Evolutionary conservation across 768 basidiomycete species (phyloP).

Genomic region (Auricularia heimuer): DNA sequence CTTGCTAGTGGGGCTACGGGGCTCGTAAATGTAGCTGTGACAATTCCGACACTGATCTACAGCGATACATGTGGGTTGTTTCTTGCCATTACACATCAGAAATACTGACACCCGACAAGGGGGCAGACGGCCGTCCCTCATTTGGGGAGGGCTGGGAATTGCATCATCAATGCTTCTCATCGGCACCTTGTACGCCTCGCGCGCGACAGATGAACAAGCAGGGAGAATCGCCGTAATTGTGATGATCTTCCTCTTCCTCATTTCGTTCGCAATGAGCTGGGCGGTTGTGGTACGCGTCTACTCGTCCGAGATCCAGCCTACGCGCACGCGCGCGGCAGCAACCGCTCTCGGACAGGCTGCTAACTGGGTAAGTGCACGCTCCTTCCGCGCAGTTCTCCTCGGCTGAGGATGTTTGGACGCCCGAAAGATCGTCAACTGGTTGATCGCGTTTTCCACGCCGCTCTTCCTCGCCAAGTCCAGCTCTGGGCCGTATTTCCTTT

Average conservation of each 20-base stretch:
- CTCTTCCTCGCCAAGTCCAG: conserved; percentile 35
- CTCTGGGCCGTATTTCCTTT: conserved; percentile 40
- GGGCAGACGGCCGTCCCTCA: conserved; percentile 29
- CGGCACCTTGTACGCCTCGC: conserved; percentile 33
- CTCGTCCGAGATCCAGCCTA: conserved; percentile 39
- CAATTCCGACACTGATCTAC: conserved; percentile 28
- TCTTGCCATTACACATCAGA: neutral
- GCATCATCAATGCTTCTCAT: conserved; percentile 31
- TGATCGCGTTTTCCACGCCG: conserved; percentile 36
- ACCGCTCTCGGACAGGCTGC: conserved; percentile 31
- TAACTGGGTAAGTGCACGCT: conserved; percentile 28
- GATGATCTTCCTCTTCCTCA: conserved; percentile 38
- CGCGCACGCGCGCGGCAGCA: conserved; percentile 33
- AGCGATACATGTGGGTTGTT: conserved; percentile 29
- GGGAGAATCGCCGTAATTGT: conserved; percentile 34
- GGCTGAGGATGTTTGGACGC: conserved; percentile 9
- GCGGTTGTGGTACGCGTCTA: conserved; percentile 33
- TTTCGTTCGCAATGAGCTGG: conserved; percentile 35
- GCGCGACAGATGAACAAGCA: conserved; percentile 19
- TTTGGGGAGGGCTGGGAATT: conserved; percentile 34
- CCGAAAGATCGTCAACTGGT: conserved; percentile 30
- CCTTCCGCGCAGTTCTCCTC: neutral
- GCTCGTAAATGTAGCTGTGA: conserved; percentile 31
- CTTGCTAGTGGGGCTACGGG: conserved; percentile 42
- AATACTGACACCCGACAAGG: conserved; percentile 10